Evolutionary conservation across 768 basidiomycete species (phyloP), one percentile per base, ranked within the genome.

Genomic region (Tulasnella sp.): DNA sequence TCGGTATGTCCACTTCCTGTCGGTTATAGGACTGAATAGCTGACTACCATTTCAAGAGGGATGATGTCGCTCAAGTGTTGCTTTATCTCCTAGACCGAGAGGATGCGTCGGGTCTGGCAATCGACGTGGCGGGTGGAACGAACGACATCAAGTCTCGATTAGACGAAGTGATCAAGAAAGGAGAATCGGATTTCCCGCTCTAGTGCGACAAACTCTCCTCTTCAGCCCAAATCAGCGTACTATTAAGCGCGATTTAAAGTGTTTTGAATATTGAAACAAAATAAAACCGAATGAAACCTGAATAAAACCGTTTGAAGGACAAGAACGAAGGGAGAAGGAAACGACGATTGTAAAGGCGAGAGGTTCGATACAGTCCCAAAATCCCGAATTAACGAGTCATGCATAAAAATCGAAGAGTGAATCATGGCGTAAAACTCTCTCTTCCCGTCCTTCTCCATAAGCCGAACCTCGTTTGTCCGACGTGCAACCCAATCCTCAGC

Each of bases 111-210:
- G 88, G 88, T 0, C 80, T 89, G 26, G 85, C 83, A 1, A 82
- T 89, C 67, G 88, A 90, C 77, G 75, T 90, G n/a, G 81, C 86
- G 62, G 85, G 86, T 34, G 87, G 88, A 0, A 81, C 84, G 1
- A 81, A 79, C 0, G 78, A 81, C 0, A 81, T 89, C 44, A 79
- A 82, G 62, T 79, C 83, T 72, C 85, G 82, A 5, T 75, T 89
- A 65, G 82, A 86, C 68, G 80, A 81, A 11, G 83, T 83, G 41
- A 83, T 88, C 73, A 81, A 84, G 76, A 83, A 82, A 72, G 83
- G 84, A 0, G 83, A 83, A 72, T 83, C 82, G 0, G 83, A 84
- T 71, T 84, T 72, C 37, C 47, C 67, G 5, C 68, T 66, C n/a
- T 47, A 42, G 44, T 36, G 35, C 12, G n/a, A n/a, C n/a, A n/a